Evolutionary conservation across 2,329 filamentous ascomycete genomes (phyloP).

Genomic region (Acephala macrosclerotiorum): DNA sequence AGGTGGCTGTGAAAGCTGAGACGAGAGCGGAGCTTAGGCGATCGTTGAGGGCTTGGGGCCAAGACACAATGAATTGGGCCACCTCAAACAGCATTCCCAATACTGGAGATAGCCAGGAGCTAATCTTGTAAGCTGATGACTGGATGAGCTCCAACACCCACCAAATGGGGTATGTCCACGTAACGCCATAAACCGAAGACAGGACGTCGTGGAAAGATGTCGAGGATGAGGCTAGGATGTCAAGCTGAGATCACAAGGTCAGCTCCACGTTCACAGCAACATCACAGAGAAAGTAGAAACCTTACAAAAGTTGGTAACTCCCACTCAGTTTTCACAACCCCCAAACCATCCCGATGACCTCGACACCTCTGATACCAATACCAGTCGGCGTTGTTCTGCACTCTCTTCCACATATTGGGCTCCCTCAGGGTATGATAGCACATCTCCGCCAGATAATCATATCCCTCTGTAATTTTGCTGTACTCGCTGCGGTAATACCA

Average conservation of each 20-base stretch:
- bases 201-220: no score
- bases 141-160: no score
- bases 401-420: conserved; percentile 4
- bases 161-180: no score
- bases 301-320: neutral
- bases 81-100: no score
- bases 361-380: neutral
- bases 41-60: neutral
- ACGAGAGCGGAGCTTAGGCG: neutral
- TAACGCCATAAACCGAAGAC: no score
- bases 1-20: neutral
- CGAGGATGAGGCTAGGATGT: no score
- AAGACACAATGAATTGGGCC: neutral
- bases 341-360: neutral
- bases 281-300: neutral
- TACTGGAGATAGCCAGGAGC: no score
- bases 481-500: neutral
- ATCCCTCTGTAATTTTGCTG: neutral
- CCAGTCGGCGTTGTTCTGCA: conserved; percentile 2
- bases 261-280: neutral
- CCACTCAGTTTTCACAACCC: neutral
- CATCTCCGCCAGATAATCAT: neutral
- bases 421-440: neutral
- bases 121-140: no score
- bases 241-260: neutral